These are phyloP conservation scores for Smittium culicis DNA, from an alignment of 371 early-diverging fungal species.

Conservation along the genomic window DNA sequence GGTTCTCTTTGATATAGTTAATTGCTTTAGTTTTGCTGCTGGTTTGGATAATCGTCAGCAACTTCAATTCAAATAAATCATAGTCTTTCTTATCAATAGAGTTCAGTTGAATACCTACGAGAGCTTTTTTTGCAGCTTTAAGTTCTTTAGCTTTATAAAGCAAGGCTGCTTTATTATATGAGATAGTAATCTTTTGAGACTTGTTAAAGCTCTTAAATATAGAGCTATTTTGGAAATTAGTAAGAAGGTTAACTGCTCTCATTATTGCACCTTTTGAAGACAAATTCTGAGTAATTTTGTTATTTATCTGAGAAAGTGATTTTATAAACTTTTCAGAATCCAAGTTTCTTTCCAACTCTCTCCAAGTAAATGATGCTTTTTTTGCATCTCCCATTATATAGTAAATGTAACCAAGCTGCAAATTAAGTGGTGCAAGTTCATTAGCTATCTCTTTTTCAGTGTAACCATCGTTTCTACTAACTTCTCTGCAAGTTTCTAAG, in stretches of 20 bases:
- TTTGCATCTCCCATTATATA: conserved; percentile 6
- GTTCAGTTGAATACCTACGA: neutral
- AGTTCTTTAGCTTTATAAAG: neutral
- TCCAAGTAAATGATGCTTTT: conserved; percentile 1
- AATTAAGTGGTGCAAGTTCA: neutral
- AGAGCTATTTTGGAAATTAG: neutral
- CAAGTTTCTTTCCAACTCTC: neutral
- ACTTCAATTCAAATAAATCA: neutral
- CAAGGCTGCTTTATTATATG: neutral
- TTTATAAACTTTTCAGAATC: neutral
- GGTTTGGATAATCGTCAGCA: neutral
- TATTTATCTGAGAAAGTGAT: neutral
- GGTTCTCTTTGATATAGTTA: neutral
- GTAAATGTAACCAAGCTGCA: conserved; percentile 1
- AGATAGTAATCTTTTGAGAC: neutral
- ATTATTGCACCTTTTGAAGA: neutral
- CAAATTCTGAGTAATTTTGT: neutral
- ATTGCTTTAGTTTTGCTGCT: neutral
- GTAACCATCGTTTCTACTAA: neutral
- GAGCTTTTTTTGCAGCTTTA: neutral
- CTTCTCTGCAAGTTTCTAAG: too few species aligned
- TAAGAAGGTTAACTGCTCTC: conserved; percentile 1
- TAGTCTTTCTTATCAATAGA: neutral
- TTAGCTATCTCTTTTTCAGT: conserved; percentile 6
- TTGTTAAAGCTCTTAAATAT: neutral